These are phyloP conservation scores for Lophium mytilinum DNA, from an alignment of 495 filamentous ascomycete species.

Conservation along the genomic window DNA sequence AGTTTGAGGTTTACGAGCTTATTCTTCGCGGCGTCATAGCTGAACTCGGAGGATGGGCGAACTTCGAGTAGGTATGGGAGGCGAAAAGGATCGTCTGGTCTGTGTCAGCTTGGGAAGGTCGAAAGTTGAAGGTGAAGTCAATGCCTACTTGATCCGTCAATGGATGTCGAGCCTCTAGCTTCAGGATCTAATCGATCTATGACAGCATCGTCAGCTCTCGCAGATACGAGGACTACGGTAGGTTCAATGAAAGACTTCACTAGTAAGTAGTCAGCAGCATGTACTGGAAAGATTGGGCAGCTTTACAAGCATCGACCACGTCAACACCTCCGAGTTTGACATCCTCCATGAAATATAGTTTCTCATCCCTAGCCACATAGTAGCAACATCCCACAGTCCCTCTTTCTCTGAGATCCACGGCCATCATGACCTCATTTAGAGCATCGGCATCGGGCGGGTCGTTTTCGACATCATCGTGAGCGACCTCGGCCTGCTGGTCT, in stretches of 20 bases:
- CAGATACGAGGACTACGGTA: slow-evolving; percentile 68
- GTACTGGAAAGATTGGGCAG: slow-evolving; percentile 16
- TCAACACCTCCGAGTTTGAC: slow-evolving; percentile 62
- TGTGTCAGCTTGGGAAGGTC: not conserved
- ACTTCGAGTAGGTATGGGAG: slow-evolving; percentile 65
- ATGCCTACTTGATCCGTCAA: slow-evolving; percentile 26
- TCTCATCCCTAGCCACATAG: slow-evolving; percentile 68
- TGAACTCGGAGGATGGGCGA: slow-evolving; percentile 70
- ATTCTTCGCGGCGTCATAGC: slow-evolving; percentile 58
- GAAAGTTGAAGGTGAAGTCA: not conserved
- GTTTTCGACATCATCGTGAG: not conserved
- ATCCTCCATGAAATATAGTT: slow-evolving; percentile 73
- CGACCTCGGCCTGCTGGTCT: not conserved
- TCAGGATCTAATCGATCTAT: slow-evolving; percentile 35
- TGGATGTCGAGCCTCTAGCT: slow-evolving; percentile 17
- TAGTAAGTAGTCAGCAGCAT: slow-evolving; percentile 16
- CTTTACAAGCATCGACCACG: slow-evolving; percentile 54
- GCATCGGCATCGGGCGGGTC: slow-evolving; percentile 43
- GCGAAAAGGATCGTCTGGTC: slow-evolving; percentile 34
- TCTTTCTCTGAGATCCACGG: slow-evolving; percentile 64
- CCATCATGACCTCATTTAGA: slow-evolving; percentile 73
- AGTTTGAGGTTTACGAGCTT: slow-evolving; percentile 55
- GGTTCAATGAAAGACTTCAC: slow-evolving; percentile 72
- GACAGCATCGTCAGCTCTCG: slow-evolving; percentile 54
- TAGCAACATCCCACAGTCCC: slow-evolving; percentile 80